Base-by-base conservation (phyloP, 164 flowering plant species). In the Magnolia changhungtana region DNA sequence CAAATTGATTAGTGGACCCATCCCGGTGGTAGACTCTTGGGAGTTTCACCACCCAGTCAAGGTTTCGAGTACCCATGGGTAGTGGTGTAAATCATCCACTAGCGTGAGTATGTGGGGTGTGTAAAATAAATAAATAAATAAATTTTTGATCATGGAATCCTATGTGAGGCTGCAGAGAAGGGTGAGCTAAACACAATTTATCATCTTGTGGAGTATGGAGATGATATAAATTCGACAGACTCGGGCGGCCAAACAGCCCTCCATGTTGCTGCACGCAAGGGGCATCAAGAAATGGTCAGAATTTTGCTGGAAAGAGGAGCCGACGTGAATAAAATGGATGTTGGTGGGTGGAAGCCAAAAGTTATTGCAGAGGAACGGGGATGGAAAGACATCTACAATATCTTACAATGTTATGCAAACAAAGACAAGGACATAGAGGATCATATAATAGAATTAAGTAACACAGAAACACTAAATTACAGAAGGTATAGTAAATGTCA, bases 271-370 rank as follows among this genome's bases (percentile, higher is more conserved):
- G 51, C 31, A 24, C 14, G 20, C 19, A 68, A 37, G 9, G 45
- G 85, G 50, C 79, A 85, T 75, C 73, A 78, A 27, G 87, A 86
- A 82, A 86, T 81, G 84, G 85, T 80, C 20, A 82, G 76, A 77
- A 68, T 80, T 81, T 82, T 85, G 72, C 79, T 86, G 13, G 88
- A 88, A 71, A 79, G 80, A 80, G 88, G 89, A 71, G 83, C 84
- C 71, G 78, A 83, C 71, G 72, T 80, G n/a, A 84, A 86, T 51
- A 82, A 83, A 74, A 72, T 79, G 65, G 89, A 87, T 82, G 78
- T 83, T 7, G 72, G 75, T 72, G 90, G 86, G 55, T 75, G 81
- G 88, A 85, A 86, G 7, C 82, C 90, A 78, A 86, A 84, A 82
- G 82, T 80, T 71, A 61, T 79, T 73, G 88, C 86, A 63, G 83